These are phyloP conservation scores for Trypanosoma brucei DNA, from an alignment of 208 protist species.

Conservation along the genomic window DNA sequence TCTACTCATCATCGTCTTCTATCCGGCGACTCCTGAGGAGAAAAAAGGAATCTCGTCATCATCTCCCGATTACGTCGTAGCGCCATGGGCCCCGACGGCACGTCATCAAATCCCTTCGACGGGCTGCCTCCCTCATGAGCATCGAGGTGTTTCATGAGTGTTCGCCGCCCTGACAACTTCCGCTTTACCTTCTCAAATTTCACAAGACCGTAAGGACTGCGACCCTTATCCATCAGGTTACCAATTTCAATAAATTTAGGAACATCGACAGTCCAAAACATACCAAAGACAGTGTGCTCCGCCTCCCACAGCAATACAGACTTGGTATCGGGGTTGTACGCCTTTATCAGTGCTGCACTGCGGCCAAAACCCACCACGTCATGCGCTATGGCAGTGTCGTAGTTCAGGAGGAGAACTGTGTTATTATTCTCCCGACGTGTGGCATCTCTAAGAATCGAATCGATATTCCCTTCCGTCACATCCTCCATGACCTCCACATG, in stretches of 20 bases:
- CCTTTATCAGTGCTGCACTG: constrained; percentile 71
- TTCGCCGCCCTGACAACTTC: not conserved
- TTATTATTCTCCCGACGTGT: constrained; percentile 37
- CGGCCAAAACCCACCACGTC: constrained; percentile 50
- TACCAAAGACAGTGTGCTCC: constrained; percentile 81
- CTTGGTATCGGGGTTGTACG: constrained; percentile 62
- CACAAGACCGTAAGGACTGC: constrained; percentile 74
- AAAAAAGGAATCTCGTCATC: constrained; percentile 15
- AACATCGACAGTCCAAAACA: constrained; percentile 48
- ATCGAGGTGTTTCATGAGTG: constrained; percentile 3
- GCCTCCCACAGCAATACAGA: constrained; percentile 76
- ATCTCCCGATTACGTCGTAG: constrained; percentile 14
- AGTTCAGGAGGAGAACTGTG: constrained; percentile 78
- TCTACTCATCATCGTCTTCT: too few species aligned
- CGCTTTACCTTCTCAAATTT: constrained; percentile 29
- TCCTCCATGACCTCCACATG: constrained; percentile 71
- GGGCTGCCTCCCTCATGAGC: not conserved
- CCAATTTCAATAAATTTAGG: constrained; percentile 69
- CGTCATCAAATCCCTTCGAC: too few species aligned
- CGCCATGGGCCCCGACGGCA: not conserved
- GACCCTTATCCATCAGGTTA: constrained; percentile 70
- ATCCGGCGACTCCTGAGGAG: not conserved
- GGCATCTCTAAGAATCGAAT: constrained; percentile 57
- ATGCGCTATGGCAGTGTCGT: constrained; percentile 64
- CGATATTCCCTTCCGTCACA: constrained; percentile 63